Evolutionary conservation across 2,329 filamentous ascomycete species (phyloP), one percentile per base, ranked within the genome.

Genomic region (Thermoascus crustaceus): DNA sequence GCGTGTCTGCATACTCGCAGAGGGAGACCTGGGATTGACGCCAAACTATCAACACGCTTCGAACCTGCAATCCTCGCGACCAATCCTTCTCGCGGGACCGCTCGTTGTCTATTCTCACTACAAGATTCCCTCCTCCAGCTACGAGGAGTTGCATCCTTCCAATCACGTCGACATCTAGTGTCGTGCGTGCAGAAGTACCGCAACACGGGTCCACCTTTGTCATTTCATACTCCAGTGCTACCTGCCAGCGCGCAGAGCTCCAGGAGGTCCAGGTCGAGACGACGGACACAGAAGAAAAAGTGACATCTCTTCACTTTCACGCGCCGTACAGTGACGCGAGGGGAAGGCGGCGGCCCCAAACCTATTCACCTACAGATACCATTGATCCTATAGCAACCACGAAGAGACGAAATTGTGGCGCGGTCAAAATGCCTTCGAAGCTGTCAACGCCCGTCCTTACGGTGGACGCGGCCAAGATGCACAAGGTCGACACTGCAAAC

Each of bases 401-500:
- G 40, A 34, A 35, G 40, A 33, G 31, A 40, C 20, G 35, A 48
- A 46, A 44, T 26, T 43, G 49, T 50, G 53, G 48, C 49, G 37
- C 44, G 45, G 36, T 39, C 54, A 66, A 44, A 24, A 96, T 96
- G 89, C 85, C 86, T 67, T 79, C 84, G 57, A 75, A 77, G 66
- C 73, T 94, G 63, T 79, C 84, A 62, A 81, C 82, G 42, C 84
- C 89, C 54, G 84, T 96, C 59, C 73, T 96, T 56, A 87, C 86
- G 44, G 84, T 96, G 61, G 87, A 95, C 68, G 80, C 85, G 46
- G 85, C 82, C 58, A 82, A 89, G 50, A 88, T 98, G 60, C 85
- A 91, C 71, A 86, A 93, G 61, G 86, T 96, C 54, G 88, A 96
- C 66, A 94, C 89, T 1, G 76, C 82, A 48, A 94, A 94, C 61